Evolutionary conservation across 2,329 filamentous ascomycete genomes (phyloP).

Genomic region (Blastomyces percursus): DNA sequence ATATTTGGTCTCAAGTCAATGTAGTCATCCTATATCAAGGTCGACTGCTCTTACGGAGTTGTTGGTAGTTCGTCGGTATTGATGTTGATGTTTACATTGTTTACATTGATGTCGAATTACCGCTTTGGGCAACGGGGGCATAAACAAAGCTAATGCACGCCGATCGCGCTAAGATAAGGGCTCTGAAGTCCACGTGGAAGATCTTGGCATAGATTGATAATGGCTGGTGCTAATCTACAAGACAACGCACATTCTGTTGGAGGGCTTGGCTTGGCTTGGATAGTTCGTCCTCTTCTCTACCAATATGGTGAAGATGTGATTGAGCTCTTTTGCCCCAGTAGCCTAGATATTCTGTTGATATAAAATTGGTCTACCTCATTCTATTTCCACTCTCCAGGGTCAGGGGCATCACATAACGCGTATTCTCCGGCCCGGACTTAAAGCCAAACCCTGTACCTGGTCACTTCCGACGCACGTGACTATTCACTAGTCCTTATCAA

Average conservation of each 20-base stretch:
- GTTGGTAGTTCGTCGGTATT: not conserved
- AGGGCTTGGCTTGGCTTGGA: too few species aligned
- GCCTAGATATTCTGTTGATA: too few species aligned
- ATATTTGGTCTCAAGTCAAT: not conserved
- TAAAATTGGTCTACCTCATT: not conserved
- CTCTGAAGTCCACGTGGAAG: slow-evolving; percentile 12
- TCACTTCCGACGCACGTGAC: not conserved
- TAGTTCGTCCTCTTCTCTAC: too few species aligned
- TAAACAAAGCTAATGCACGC: slow-evolving; percentile 17
- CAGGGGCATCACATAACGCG: not conserved
- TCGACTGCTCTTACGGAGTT: not conserved
- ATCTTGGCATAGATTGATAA: not conserved
- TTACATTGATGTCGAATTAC: slow-evolving; percentile 2
- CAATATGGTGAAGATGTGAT: too few species aligned
- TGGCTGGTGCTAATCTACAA: too few species aligned
- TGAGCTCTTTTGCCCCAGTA: too few species aligned
- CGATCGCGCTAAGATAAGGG: slow-evolving; percentile 25
- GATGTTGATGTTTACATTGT: slow-evolving; percentile 6
- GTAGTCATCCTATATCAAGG: not conserved
- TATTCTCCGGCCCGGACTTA: not conserved
- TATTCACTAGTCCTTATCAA: not conserved
- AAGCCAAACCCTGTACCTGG: not conserved
- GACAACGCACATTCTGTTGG: too few species aligned
- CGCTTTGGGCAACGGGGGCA: slow-evolving; percentile 8
- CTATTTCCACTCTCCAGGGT: not conserved